A percentile compares a stretch with the other conserved stretches of the same genome.
These are phyloP conservation scores for Trametes meyenii DNA, from an alignment of 768 basidiomycete genomes.

Conservation along the genomic window DNA sequence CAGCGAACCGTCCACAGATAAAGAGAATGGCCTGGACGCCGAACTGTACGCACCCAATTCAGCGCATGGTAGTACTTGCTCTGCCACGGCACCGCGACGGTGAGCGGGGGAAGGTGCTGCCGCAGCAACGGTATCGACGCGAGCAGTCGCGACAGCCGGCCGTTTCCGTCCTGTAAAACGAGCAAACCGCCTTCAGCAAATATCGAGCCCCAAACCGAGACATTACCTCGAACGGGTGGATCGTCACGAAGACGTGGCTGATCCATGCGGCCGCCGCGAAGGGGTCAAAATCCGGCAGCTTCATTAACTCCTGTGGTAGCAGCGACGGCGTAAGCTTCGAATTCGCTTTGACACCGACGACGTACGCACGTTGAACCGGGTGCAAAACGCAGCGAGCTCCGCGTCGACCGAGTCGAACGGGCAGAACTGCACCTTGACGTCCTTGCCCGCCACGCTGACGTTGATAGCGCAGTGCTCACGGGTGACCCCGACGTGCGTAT, in stretches of 20 bases:
- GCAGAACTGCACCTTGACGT: slow-evolving; percentile 21
- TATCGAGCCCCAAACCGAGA: too few relatives aligned
- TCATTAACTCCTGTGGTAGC: slow-evolving; percentile 3
- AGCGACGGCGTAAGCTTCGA: neutral
- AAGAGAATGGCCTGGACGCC: neutral
- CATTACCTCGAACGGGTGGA: slow-evolving; percentile 21
- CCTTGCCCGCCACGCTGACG: slow-evolving; percentile 12
- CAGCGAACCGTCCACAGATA: neutral
- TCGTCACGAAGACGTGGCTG: slow-evolving; percentile 21
- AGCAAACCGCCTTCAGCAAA: neutral
- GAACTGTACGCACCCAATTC: slow-evolving; percentile 10
- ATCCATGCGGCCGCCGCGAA: slow-evolving; percentile 22
- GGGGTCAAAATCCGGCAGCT: slow-evolving; percentile 9
- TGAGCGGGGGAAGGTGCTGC: slow-evolving; percentile 6
- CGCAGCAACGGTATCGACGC: slow-evolving; percentile 19
- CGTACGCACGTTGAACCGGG: slow-evolving; percentile 16
- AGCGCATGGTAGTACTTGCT: slow-evolving; percentile 13
- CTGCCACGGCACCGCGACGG: slow-evolving; percentile 10
- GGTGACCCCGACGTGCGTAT: slow-evolving; percentile 15
- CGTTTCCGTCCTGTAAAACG: slow-evolving; percentile 15
- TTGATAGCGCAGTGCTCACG: slow-evolving; percentile 15
- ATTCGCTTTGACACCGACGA: neutral
- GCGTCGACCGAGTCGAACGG: slow-evolving; percentile 21
- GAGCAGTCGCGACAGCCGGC: slow-evolving; percentile 17
- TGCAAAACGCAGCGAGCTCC: slow-evolving; percentile 18